phyloP scores from a whole-genome alignment of 257 asterid genomes.

The Ilex aquifolium region DNA sequence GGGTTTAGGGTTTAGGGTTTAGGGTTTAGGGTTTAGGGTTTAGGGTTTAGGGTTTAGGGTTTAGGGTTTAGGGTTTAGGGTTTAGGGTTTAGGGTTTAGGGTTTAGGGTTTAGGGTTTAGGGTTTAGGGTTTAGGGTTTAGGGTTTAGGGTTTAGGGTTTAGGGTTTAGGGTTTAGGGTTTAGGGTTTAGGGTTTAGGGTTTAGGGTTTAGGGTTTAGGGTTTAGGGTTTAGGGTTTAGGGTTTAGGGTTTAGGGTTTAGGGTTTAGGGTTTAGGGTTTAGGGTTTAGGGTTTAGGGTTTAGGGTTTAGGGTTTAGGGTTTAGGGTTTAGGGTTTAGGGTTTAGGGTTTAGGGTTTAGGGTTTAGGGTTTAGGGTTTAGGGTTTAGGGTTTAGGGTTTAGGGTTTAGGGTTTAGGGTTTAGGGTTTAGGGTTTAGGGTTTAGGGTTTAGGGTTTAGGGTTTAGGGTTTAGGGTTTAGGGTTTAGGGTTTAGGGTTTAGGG shows the following conservation, averaged over 20 bases:
- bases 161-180: constrained; percentile 19
- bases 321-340: constrained; percentile 19
- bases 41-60: constrained; percentile 19
- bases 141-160: constrained; percentile 23
- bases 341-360: constrained; percentile 27
- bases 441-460: constrained; percentile 13
- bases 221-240: constrained; percentile 17
- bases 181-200: constrained; percentile 21
- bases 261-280: constrained; percentile 16
- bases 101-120: constrained; percentile 16
- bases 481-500: constrained; percentile 12
- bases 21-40: constrained; percentile 20
- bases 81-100: constrained; percentile 21
- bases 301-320: constrained; percentile 20
- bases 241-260: constrained; percentile 16
- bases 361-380: constrained; percentile 24
- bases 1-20: constrained; percentile 6
- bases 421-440: constrained; percentile 17
- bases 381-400: constrained; percentile 21
- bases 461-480: constrained; percentile 13
- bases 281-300: constrained; percentile 24
- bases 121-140: constrained; percentile 21
- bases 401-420: constrained; percentile 23
- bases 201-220: constrained; percentile 19
- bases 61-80: constrained; percentile 15